Percentiles rank a stretch among this genome's conserved stretches.
These are phyloP conservation scores for Talaromyces wortmannii DNA, from an alignment of 495 filamentous ascomycete genomes.

Conservation along the genomic window DNA sequence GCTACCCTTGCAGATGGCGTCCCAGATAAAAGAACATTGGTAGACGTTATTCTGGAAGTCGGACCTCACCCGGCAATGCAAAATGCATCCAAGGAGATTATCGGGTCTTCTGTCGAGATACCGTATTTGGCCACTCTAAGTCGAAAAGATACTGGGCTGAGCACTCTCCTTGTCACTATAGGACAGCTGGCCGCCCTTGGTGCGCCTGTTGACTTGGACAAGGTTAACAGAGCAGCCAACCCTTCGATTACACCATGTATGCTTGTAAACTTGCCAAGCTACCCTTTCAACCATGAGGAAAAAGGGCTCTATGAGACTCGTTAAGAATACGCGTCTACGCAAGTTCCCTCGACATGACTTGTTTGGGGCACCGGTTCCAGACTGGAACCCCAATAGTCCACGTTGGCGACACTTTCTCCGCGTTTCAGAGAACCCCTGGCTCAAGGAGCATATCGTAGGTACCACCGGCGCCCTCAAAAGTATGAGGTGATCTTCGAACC, in stretches of 20 bases:
- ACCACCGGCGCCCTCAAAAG: neutral
- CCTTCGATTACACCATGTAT: too few relatives aligned
- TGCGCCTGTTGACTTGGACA: slow-evolving; percentile 4
- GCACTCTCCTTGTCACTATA: slow-evolving; percentile 9
- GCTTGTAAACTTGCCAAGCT: slow-evolving; percentile 14
- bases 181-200: slow-evolving; percentile 19
- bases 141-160: slow-evolving; percentile 1
- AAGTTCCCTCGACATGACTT: slow-evolving; percentile 39
- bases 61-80: slow-evolving; percentile 29
- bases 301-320: slow-evolving; percentile 14
- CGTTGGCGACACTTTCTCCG: slow-evolving; percentile 48
- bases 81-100: slow-evolving; percentile 21
- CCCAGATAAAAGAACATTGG: neutral
- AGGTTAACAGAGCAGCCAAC: slow-evolving; percentile 9
- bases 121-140: slow-evolving; percentile 8
- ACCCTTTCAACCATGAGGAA: slow-evolving; percentile 12
- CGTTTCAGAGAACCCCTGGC: slow-evolving; percentile 45
- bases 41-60: slow-evolving; percentile 25
- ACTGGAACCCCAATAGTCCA: slow-evolving; percentile 39
- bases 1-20: too few relatives aligned
- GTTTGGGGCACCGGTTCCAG: slow-evolving; percentile 39
- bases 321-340: slow-evolving; percentile 32
- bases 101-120: neutral
- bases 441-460: slow-evolving; percentile 39
- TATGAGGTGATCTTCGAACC: neutral